Conservation (phyloP, 371 early-diverging fungal genomes). For the Actinomucor elegans region DNA sequence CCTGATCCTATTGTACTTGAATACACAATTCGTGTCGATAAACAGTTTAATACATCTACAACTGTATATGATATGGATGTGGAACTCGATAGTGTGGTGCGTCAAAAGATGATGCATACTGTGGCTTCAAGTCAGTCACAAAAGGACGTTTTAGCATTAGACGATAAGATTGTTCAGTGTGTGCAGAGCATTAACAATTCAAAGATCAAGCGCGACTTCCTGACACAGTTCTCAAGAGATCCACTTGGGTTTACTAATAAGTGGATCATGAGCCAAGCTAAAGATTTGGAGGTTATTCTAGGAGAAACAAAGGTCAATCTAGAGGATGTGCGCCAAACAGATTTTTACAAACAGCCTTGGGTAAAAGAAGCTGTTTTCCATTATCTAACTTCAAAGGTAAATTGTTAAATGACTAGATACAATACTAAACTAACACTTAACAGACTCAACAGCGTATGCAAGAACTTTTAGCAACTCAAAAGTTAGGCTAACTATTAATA, state of each 20-base stretch:
- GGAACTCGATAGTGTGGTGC: conserved; percentile 78
- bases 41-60: conserved; percentile 60
- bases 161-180: conserved; percentile 68
- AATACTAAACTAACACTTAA: not conserved
- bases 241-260: conserved; percentile 89
- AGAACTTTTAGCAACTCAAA: conserved; percentile 42
- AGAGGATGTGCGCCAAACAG: conserved; percentile 80
- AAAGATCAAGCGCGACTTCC: conserved; percentile 90
- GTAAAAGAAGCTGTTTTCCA: conserved; percentile 92
- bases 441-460: conserved; percentile 54
- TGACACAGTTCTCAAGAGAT: conserved; percentile 80
- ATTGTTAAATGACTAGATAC: not conserved
- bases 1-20: conserved; percentile 89
- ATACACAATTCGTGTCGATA: conserved; percentile 76
- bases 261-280: conserved; percentile 89
- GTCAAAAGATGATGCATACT: conserved; percentile 54
- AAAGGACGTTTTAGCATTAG: conserved; percentile 58
- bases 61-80: conserved; percentile 89
- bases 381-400: conserved; percentile 71
- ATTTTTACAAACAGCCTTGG: conserved; percentile 86
- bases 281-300: conserved; percentile 87
- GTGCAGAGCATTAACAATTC: conserved; percentile 83
- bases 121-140: conserved; percentile 44
- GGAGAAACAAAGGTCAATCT: conserved; percentile 84
- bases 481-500: not conserved